Evolutionary conservation across 176 grass and related monocot species (phyloP).

Genomic region (Aegilops bicornis): DNA sequence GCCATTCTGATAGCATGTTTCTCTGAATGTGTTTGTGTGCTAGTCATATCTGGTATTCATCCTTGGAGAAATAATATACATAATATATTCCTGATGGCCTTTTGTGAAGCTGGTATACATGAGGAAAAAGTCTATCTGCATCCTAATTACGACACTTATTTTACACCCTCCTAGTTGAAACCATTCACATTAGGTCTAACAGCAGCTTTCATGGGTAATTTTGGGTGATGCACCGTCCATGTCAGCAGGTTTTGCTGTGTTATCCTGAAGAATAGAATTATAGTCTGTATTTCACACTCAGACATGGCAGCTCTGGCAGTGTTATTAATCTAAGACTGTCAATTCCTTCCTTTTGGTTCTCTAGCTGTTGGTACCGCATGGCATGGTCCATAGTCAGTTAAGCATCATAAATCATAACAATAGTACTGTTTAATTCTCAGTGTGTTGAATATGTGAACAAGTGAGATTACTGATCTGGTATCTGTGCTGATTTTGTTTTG

Average conservation of each 20-base stretch:
- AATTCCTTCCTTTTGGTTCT: slow-evolving; percentile 17
- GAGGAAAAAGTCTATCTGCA: neutral
- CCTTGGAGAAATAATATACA: slow-evolving; percentile 1
- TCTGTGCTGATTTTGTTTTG: neutral
- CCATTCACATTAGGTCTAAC: neutral
- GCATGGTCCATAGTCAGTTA: neutral
- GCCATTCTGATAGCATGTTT: slow-evolving; percentile 2
- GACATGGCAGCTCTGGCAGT: neutral
- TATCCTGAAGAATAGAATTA: neutral
- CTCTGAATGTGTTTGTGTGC: neutral
- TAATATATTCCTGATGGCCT: neutral
- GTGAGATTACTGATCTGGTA: neutral
- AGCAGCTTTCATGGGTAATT: neutral
- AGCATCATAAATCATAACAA: slow-evolving; percentile 7
- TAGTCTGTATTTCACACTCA: neutral
- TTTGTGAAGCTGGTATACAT: neutral
- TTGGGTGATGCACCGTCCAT: too few relatives aligned
- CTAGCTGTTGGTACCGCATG: slow-evolving; percentile 9
- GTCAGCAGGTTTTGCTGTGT: too few relatives aligned
- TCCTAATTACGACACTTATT: neutral
- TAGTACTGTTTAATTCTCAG: neutral
- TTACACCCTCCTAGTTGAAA: neutral
- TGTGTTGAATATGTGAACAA: neutral
- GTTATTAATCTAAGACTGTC: neutral
- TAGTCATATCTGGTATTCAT: neutral